phyloP scores from a whole-genome alignment of 2,329 filamentous ascomycete species.

The Pseudogymnoascus sp. region DNA sequence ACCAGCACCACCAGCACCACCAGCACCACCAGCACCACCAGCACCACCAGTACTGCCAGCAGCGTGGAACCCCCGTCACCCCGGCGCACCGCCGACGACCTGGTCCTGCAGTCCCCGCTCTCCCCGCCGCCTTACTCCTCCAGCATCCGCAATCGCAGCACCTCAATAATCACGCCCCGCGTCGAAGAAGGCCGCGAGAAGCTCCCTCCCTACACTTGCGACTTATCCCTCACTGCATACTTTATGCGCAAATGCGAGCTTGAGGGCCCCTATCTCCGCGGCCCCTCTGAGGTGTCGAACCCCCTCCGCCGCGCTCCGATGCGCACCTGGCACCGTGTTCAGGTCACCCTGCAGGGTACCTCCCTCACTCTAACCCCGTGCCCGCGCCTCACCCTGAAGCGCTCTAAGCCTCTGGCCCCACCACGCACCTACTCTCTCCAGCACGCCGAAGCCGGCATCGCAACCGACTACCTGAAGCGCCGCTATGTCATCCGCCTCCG shows the following conservation, averaged over 20 bases:
- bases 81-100: neutral
- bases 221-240: conserved; percentile 46
- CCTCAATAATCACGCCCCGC: conserved; percentile 27
- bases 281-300: neutral
- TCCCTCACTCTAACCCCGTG: conserved; percentile 44
- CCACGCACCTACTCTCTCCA: conserved; percentile 53
- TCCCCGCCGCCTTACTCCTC: neutral
- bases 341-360: conserved; percentile 56
- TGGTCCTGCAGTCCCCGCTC: neutral
- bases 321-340: conserved; percentile 53
- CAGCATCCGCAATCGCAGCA: neutral
- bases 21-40: neutral
- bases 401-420: neutral
- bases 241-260: conserved; percentile 37
- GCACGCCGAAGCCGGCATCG: conserved; percentile 67
- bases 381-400: neutral
- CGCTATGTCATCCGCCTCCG: conserved; percentile 64
- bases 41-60: neutral
- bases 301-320: conserved; percentile 39
- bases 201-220: conserved; percentile 50
- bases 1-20: too few relatives aligned
- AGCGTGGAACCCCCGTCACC: neutral
- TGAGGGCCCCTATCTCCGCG: neutral
- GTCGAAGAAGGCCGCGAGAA: conserved; percentile 36
- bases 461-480: conserved; percentile 38